Base-by-base conservation (phyloP, 106 monocot genomes). In the Allium fistulosum region DNA sequence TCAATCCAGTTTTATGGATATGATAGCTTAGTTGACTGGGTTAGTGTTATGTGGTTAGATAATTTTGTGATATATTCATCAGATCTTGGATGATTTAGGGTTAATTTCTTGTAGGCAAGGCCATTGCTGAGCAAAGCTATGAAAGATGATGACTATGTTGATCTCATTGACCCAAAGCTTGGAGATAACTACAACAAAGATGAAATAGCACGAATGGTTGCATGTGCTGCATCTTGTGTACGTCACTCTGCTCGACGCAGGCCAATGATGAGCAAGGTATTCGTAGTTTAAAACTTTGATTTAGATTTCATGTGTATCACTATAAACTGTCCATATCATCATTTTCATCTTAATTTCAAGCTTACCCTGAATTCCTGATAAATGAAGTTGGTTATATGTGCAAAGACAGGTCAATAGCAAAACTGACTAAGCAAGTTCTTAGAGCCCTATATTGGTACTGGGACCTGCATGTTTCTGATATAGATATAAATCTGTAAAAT, bases 161-260 rank as follows among this genome's bases (percentile, higher is more conserved):
- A 60, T 13, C 68, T 80, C 10, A 49, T 76, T 12, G 80, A 80
- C 47, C 80, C 72, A 22, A 57, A 52, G 17, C 49, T 80, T 9
- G 72, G 62, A 17, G 57, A 49, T 26, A 75, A 69, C 62, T 80
- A 80, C 46, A 68, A 57, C 17, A 60, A 57, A 11, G 48, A 72
- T 37, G 76, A 76, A 45, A 72, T 80, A 76, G 47, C 67, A 76
- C 56, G 67, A 16, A 63, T 80, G 76, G 49, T 80, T 58, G 61
- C 67, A 48, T 80, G 80, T 68, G 80, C 80, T 52, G 80, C 80
- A 51, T 72, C 80, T 58, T 76, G 71, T 57, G 68, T 76, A 1
- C 71, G 76, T 8, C 76, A 80, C 14, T 80, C 80, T 17, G 76
- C 76, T 45, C 60, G 61, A 26, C 76, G 50, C 51, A 51, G 80